These are phyloP conservation scores for Solanum arcanum DNA, from an alignment of 257 asterid species.

Conservation along the genomic window DNA sequence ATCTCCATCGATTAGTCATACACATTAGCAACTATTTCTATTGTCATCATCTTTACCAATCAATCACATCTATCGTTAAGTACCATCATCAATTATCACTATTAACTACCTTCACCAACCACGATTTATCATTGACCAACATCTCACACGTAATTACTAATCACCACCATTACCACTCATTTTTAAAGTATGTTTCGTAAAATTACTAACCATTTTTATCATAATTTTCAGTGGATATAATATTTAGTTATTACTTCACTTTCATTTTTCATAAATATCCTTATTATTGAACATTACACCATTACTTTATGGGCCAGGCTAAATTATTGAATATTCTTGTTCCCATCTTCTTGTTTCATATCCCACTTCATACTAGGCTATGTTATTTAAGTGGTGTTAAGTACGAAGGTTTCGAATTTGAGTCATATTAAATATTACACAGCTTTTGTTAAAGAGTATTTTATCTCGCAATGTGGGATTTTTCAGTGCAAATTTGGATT, in stretches of 20 bases:
- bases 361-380: neutral
- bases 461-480: accelerated
- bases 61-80: neutral
- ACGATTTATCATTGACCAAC: neutral
- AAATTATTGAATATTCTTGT: neutral
- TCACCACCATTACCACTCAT: neutral
- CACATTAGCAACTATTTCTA: no score
- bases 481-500: no score
- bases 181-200: neutral
- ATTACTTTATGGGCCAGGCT: neutral
- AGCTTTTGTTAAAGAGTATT: no score
- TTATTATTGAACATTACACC: neutral
- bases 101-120: conserved; percentile 59
- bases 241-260: neutral
- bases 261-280: neutral
- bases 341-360: neutral
- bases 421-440: accelerated
- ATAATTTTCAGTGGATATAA: neutral
- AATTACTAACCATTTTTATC: neutral
- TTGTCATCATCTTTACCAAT: no score
- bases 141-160: neutral
- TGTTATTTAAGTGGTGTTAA: neutral
- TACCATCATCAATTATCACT: conserved; percentile 60
- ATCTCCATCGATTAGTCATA: no score
- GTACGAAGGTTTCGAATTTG: no score